Base-by-base conservation (phyloP, 495 filamentous ascomycete genomes). In the Xylaria curta region DNA sequence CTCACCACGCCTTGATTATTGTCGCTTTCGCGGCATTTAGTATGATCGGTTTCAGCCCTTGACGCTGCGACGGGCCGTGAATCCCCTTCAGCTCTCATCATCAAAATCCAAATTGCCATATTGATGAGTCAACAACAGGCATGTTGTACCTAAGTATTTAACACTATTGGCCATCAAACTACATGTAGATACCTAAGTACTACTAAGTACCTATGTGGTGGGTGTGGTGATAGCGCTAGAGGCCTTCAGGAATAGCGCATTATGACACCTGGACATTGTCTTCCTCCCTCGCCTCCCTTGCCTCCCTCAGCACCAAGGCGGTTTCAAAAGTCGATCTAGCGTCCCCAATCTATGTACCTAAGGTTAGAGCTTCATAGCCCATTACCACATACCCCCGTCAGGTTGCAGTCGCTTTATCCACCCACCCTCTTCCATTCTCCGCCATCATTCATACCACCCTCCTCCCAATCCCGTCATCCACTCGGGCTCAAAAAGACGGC, bases 31-130 rank as follows among this genome's bases (percentile, higher is more conserved):
- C 10, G 24, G 38, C 10, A 9, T 19, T 13, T 54, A 24, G 21
- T n/a, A 44, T 28, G 36, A 24, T 65, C 62, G 24, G 62, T 65
- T 65, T 65, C 62, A 65, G 40, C 62, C 61, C 61, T 49, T 65
- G 26, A 65, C 24, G 33, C 2, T 38, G 8, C 28, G 21, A 38
- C 21, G 58, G 58, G 33, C 28, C 6, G 36, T 59, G 8, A 15
- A 2, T 17, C 12, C 56, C 15, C 24, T 59, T 4, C 7, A 9
- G 4, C 53, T 19, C 28, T 58, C 53, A 26, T 19, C 46, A 49
- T 49, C 7, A 17, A 4, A n/a, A 42, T 24, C 44, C 15, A 24
- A 63, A 44, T 63, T 44, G 31, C 21, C 33, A 8, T 21, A 21
- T 19, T 3, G 13, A 38, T 21, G 58, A 21, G 10, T 38, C 33